phyloP scores from a whole-genome alignment of 2,329 filamentous ascomycete genomes.

The Lachnellula suecica region DNA sequence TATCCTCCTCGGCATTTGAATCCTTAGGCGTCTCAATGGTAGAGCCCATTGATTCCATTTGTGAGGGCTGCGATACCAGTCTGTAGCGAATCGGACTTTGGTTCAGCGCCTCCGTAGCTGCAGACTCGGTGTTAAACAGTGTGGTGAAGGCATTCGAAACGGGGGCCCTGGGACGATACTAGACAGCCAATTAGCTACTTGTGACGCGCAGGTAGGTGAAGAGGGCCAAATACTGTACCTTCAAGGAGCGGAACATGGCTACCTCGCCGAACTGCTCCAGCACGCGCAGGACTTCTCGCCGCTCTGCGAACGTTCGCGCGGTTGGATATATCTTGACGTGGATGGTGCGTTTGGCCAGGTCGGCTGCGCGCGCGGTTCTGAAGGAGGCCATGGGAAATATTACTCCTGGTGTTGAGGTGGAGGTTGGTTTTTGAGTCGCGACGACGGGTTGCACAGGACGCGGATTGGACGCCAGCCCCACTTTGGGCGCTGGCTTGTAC shows the following conservation, averaged over 20 bases:
- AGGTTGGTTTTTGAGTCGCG: no score
- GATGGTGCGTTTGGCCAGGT: slow-evolving; percentile 24
- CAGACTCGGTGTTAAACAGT: slow-evolving; percentile 22
- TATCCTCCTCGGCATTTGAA: slow-evolving; percentile 1
- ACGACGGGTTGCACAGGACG: no score
- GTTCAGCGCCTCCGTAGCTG: slow-evolving; percentile 22
- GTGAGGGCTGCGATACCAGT: slow-evolving; percentile 13
- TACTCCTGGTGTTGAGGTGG: no score
- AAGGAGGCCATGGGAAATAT: neutral
- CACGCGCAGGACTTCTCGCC: slow-evolving; percentile 33
- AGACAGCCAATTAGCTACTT: neutral
- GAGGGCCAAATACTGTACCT: slow-evolving; percentile 19
- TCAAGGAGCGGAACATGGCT: slow-evolving; percentile 31
- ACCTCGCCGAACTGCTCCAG: slow-evolving; percentile 33
- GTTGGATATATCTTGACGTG: slow-evolving; percentile 32
- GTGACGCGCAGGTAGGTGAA: neutral
- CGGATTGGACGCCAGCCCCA: no score
- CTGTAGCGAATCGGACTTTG: slow-evolving; percentile 30
- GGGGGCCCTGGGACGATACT: slow-evolving; percentile 22
- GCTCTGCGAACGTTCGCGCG: slow-evolving; percentile 29
- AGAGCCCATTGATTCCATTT: neutral
- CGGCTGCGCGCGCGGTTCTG: neutral
- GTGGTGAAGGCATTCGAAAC: slow-evolving; percentile 29
- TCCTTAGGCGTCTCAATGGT: neutral
- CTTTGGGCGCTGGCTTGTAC: no score